Evolutionary conservation across 768 basidiomycete species (phyloP).

Genomic region (Calocera viscosa): DNA sequence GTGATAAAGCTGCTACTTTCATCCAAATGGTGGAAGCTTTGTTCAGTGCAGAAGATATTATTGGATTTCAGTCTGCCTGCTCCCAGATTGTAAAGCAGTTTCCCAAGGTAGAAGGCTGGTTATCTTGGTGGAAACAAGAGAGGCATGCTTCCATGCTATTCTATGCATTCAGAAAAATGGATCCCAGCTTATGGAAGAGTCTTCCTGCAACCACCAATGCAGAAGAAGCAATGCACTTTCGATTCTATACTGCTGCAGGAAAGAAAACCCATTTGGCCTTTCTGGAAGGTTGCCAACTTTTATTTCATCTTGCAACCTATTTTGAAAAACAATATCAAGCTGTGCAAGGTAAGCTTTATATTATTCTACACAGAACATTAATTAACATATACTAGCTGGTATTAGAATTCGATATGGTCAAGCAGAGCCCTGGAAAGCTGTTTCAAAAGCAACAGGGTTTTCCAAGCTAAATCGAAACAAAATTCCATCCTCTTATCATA

Average conservation of each 20-base stretch:
- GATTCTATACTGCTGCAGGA: slow-evolving; percentile 25
- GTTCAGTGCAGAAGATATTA: slow-evolving; percentile 9
- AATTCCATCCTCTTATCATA: slow-evolving; percentile 17
- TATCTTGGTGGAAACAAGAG: slow-evolving; percentile 28
- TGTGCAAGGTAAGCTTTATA: too few relatives aligned
- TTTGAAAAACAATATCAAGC: slow-evolving; percentile 18
- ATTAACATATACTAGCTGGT: slow-evolving; percentile 17
- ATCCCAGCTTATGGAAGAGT: slow-evolving; percentile 26
- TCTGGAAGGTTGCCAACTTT: slow-evolving; percentile 19
- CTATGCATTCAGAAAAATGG: slow-evolving; percentile 24
- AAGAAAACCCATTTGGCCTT: slow-evolving; percentile 14
- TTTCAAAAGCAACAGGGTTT: slow-evolving; percentile 15
- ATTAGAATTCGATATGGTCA: slow-evolving; percentile 21
- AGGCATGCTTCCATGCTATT: slow-evolving; percentile 27
- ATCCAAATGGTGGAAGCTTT: slow-evolving; percentile 12
- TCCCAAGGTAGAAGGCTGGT: slow-evolving; percentile 22
- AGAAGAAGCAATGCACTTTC: slow-evolving; percentile 30
- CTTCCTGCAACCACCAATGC: slow-evolving; percentile 29
- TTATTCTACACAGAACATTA: too few relatives aligned
- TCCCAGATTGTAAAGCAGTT: slow-evolving; percentile 15
- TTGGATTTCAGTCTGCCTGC: too few relatives aligned
- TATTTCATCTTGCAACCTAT: slow-evolving; percentile 19
- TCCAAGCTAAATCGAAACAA: slow-evolving; percentile 20
- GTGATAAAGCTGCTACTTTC: slow-evolving; percentile 17
- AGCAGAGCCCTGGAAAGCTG: slow-evolving; percentile 24